These are phyloP conservation scores for Akebia trifoliata DNA, from an alignment of 164 flowering plant genomes.

Conservation along the genomic window DNA sequence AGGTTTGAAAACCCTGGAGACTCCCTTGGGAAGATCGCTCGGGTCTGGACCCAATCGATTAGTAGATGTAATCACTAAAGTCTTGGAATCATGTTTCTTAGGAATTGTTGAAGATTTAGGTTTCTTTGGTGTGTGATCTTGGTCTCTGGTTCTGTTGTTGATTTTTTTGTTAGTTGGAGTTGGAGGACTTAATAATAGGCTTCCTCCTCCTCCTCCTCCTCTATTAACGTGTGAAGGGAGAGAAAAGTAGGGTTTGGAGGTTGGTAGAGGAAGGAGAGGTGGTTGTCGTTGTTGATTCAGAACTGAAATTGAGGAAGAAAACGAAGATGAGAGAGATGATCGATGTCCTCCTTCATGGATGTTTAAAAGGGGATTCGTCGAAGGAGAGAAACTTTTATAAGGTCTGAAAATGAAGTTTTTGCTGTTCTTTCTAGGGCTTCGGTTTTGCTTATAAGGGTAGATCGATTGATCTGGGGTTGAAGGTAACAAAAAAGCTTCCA, in stretches of 20 bases:
- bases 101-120: constrained; percentile 20
- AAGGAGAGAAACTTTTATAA: constrained; percentile 3
- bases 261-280: constrained; percentile 59
- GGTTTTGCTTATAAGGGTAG: background rate
- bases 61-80: constrained; percentile 9
- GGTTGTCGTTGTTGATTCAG: constrained; percentile 23
- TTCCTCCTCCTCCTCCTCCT: too few species aligned
- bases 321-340: constrained; percentile 17
- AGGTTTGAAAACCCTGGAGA: constrained; percentile 24
- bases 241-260: constrained; percentile 10
- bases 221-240: too few species aligned
- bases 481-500: constrained; percentile 10
- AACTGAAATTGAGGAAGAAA: constrained; percentile 3
- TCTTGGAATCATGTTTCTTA: constrained; percentile 10
- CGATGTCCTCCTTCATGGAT: constrained; percentile 18
- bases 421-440: background rate
- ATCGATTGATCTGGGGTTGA: constrained; percentile 7
- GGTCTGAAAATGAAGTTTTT: background rate
- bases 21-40: constrained; percentile 34
- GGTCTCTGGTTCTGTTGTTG: constrained; percentile 17
- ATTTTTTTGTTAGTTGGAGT: background rate
- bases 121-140: constrained; percentile 33
- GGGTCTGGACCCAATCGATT: constrained; percentile 48
- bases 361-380: background rate
- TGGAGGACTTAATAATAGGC: background rate